Conservation (phyloP, 2,329 filamentous ascomycete species). For the Paraphoma sp. region DNA sequence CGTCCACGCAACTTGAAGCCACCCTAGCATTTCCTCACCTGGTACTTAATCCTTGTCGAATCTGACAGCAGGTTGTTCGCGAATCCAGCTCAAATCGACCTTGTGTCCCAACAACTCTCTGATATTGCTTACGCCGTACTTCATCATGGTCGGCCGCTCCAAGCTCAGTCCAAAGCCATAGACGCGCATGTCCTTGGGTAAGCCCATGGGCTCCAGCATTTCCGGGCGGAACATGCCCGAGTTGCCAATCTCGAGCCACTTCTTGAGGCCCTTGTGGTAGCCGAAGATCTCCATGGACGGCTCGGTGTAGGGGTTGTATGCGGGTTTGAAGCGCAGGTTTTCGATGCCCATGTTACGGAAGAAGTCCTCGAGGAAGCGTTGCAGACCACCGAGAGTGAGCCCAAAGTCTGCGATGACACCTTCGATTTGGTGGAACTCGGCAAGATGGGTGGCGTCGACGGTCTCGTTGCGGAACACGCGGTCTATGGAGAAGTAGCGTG, state of each 20-base stretch:
- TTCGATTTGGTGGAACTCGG: slow-evolving; percentile 98
- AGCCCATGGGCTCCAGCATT: slow-evolving; percentile 93
- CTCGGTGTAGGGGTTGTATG: slow-evolving; percentile 82
- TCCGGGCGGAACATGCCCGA: slow-evolving; percentile 98
- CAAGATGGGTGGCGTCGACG: slow-evolving; percentile 94
- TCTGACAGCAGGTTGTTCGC: slow-evolving; percentile 87
- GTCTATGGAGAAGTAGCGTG: slow-evolving; percentile 98
- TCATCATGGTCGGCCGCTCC: slow-evolving; percentile 98
- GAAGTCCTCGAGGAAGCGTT: slow-evolving; percentile 95
- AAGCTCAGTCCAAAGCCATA: slow-evolving; percentile 93
- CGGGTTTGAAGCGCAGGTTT: slow-evolving; percentile 91
- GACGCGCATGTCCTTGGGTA: slow-evolving; percentile 89
- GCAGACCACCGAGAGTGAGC: slow-evolving; percentile 86
- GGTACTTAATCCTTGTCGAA: slow-evolving; percentile 74
- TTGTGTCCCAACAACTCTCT: slow-evolving; percentile 93
- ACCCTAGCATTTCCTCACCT: no score
- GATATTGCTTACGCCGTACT: slow-evolving; percentile 81
- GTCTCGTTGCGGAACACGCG: slow-evolving; percentile 98
- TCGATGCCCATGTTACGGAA: slow-evolving; percentile 94
- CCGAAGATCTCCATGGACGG: slow-evolving; percentile 97
- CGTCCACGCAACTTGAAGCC: no score
- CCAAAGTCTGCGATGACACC: slow-evolving; percentile 98
- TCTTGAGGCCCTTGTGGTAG: slow-evolving; percentile 72
- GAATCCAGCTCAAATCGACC: slow-evolving; percentile 91
- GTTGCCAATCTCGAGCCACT: slow-evolving; percentile 94